Conservation (phyloP, 1,284 basidiomycete species). For the Anthracocystis setariae region DNA sequence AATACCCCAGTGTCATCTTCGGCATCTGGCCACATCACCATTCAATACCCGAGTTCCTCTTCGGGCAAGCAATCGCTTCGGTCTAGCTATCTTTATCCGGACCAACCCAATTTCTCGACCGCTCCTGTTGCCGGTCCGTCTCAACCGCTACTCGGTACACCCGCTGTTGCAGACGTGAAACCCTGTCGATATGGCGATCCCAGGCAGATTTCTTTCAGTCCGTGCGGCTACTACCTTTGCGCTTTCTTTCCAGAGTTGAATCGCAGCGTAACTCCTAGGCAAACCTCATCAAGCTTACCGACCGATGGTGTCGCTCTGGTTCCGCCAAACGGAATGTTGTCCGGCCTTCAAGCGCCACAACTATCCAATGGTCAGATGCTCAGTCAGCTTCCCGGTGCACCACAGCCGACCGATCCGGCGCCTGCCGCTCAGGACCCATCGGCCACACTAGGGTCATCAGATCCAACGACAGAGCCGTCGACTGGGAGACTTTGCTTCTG, state of each 20-base stretch:
- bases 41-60: constrained; percentile 23
- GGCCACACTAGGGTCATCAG: background rate
- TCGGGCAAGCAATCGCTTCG: constrained; percentile 6
- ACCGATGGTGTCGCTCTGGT: background rate
- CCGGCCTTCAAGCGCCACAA: background rate
- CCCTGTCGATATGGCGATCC: constrained; percentile 26
- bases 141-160: background rate
- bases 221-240: constrained; percentile 44
- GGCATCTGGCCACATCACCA: constrained; percentile 17
- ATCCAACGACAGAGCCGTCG: background rate
- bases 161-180: background rate
- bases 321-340: background rate
- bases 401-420: constrained; percentile 1
- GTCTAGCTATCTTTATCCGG: constrained; percentile 27
- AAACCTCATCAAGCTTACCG: background rate
- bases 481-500: constrained; percentile 34
- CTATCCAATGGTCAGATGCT: background rate
- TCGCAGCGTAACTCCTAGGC: background rate
- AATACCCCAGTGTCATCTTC: constrained; percentile 14
- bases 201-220: constrained; percentile 41
- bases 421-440: background rate
- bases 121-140: constrained; percentile 9
- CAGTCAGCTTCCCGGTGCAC: constrained; percentile 3
- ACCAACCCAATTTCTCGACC: constrained; percentile 6
- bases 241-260: constrained; percentile 23